Evolutionary conservation across 306 rosid genomes (phyloP).

Genomic region (Vicia villosa): DNA sequence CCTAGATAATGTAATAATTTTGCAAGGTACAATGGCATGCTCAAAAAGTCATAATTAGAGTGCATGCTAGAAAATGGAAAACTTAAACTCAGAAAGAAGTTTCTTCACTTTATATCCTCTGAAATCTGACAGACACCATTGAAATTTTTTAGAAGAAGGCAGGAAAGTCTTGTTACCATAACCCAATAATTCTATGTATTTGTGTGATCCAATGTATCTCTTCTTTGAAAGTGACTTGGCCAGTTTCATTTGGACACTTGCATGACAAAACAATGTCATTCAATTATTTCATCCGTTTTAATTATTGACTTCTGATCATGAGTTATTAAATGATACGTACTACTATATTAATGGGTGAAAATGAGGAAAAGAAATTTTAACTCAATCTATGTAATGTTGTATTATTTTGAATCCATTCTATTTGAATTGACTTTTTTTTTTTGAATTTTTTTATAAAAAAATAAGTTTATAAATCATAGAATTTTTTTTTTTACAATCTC

Average conservation of each 20-base stretch:
- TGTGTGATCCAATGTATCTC: neutral
- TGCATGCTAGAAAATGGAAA: constrained; percentile 15
- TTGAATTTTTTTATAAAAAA: too few species aligned
- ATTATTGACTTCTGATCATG: too few species aligned
- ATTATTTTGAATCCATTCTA: too few species aligned
- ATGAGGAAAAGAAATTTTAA: too few species aligned
- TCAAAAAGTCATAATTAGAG: constrained; percentile 18
- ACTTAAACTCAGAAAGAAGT: constrained; percentile 7
- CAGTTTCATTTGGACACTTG: neutral
- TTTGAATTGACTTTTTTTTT: too few species aligned
- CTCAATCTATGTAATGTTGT: too few species aligned
- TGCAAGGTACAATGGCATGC: constrained; percentile 33
- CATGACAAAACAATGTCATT: neutral
- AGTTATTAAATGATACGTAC: too few species aligned
- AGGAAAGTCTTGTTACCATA: neutral
- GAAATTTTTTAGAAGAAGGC: neutral
- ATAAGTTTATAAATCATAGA: too few species aligned
- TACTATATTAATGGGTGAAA: too few species aligned
- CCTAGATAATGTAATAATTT: neutral
- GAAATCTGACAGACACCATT: neutral
- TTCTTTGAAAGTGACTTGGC: constrained; percentile 9
- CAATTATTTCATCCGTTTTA: neutral
- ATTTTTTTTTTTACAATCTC: too few species aligned
- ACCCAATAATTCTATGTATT: neutral
- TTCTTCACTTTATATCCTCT: constrained; percentile 27